A percentile compares a stretch with the other conserved stretches of the same genome.
These are phyloP conservation scores for Globisporangium perplexum DNA, from an alignment of 352 stramenopile species.

Conservation along the genomic window DNA sequence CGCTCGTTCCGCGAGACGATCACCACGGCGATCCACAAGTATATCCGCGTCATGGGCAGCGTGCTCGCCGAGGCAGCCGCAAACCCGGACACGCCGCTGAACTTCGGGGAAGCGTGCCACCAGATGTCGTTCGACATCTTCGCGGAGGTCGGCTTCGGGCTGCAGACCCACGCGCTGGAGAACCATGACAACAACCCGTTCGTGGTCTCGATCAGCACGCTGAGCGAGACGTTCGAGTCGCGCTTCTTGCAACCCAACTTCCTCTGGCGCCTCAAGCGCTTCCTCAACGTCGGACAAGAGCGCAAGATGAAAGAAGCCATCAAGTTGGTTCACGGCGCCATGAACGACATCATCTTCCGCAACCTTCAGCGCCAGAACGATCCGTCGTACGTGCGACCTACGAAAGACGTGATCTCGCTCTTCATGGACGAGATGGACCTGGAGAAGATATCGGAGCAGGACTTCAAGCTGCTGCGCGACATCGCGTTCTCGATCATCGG, in stretches of 20 bases:
- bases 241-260: slow-evolving; percentile 45
- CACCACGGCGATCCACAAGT: slow-evolving; percentile 10
- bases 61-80: slow-evolving; percentile 8
- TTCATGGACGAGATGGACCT: slow-evolving; percentile 28
- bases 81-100: slow-evolving; percentile 12
- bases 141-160: slow-evolving; percentile 43
- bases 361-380: slow-evolving; percentile 20
- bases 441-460: not conserved
- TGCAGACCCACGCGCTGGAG: slow-evolving; percentile 31
- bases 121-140: slow-evolving; percentile 62
- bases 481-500: slow-evolving; percentile 39
- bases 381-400: slow-evolving; percentile 4
- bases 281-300: slow-evolving; percentile 37
- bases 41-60: slow-evolving; percentile 23
- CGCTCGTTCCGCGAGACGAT: slow-evolving; percentile 25
- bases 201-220: slow-evolving; percentile 39
- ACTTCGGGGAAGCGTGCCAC: slow-evolving; percentile 35
- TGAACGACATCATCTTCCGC: slow-evolving; percentile 38
- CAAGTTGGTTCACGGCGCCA: slow-evolving; percentile 27
- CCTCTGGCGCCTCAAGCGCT: slow-evolving; percentile 53
- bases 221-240: slow-evolving; percentile 26
- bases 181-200: slow-evolving; percentile 34
- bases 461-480: slow-evolving; percentile 50
- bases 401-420: slow-evolving; percentile 39
- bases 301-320: slow-evolving; percentile 23